These are phyloP conservation scores for Trichomonascus vanleenenianus DNA, from an alignment of 805 yeast genomes.

Conservation along the genomic window DNA sequence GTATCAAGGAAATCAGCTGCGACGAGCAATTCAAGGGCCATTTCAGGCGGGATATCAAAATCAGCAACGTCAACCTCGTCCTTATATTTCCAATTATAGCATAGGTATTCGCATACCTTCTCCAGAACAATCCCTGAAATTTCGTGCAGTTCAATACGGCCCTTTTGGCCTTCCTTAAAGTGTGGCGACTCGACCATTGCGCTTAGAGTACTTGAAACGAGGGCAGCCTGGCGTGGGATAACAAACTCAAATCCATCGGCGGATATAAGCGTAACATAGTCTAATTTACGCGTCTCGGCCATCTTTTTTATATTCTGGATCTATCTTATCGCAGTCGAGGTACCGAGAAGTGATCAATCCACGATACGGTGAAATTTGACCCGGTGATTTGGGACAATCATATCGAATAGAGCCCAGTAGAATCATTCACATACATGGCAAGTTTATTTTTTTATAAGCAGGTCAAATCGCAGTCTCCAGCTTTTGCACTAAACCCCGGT, in stretches of 20 bases:
- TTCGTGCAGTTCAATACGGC: slow-evolving; percentile 47
- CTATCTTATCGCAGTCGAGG: too few species aligned
- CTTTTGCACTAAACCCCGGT: too few species aligned
- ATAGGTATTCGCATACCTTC: slow-evolving; percentile 77
- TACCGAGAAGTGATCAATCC: too few species aligned
- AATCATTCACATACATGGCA: too few species aligned
- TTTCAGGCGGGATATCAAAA: slow-evolving; percentile 86
- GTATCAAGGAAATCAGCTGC: slow-evolving; percentile 83
- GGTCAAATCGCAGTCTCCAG: too few species aligned
- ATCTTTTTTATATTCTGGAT: neutral
- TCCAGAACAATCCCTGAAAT: slow-evolving; percentile 66
- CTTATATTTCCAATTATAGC: slow-evolving; percentile 63
- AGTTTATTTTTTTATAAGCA: too few species aligned
- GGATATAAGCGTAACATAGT: slow-evolving; percentile 60
- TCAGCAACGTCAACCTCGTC: slow-evolving; percentile 59
- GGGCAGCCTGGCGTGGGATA: slow-evolving; percentile 66
- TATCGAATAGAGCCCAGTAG: too few species aligned
- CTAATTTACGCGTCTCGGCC: neutral
- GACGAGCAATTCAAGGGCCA: slow-evolving; percentile 83
- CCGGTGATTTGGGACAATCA: too few species aligned
- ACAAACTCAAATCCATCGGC: slow-evolving; percentile 60
- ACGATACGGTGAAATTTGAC: too few species aligned
- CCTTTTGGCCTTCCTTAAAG: slow-evolving; percentile 54
- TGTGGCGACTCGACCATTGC: slow-evolving; percentile 38
- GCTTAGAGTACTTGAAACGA: slow-evolving; percentile 55